Conservation (phyloP, 1,139 yeast genomes). For the Meyerozyma sp. region DNA sequence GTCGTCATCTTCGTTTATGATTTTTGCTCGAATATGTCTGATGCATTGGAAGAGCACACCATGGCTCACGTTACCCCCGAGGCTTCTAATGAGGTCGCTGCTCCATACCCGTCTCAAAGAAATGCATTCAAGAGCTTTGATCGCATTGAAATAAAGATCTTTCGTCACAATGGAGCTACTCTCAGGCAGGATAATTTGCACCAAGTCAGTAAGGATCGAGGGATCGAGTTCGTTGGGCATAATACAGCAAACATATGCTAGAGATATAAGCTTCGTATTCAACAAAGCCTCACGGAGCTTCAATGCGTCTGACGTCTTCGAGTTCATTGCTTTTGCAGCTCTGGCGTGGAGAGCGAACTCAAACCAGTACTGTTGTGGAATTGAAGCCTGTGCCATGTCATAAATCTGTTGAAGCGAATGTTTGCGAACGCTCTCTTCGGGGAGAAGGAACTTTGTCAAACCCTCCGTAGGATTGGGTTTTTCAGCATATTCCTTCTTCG, state of each 20-base stretch:
- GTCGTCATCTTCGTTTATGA: conserved; percentile 30
- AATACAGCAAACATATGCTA: conserved; percentile 50
- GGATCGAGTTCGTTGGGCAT: conserved; percentile 61
- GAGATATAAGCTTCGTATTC: conserved; percentile 60
- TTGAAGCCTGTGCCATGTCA: conserved; percentile 50
- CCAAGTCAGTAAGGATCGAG: conserved; percentile 62
- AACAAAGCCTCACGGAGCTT: conserved; percentile 55
- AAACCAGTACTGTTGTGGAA: conserved; percentile 63
- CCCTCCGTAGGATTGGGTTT: conserved; percentile 28
- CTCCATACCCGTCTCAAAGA: conserved; percentile 69
- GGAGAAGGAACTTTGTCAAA: conserved; percentile 37
- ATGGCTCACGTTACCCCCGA: conserved; percentile 88
- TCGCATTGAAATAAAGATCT: conserved; percentile 53
- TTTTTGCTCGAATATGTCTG: conserved; percentile 51
- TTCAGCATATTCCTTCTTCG: conserved; percentile 6
- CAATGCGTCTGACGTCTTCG: conserved; percentile 49
- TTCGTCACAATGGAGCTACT: conserved; percentile 47
- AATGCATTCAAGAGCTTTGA: conserved; percentile 66
- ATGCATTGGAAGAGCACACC: conserved; percentile 74
- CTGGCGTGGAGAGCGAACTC: conserved; percentile 60
- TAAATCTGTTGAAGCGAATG: conserved; percentile 58
- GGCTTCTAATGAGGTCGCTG: conserved; percentile 69
- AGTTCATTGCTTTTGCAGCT: conserved; percentile 68
- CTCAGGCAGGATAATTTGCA: conserved; percentile 58
- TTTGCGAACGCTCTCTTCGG: conserved; percentile 45